These are phyloP conservation scores for Aspergillus sp. DNA, from an alignment of 2,329 filamentous ascomycete genomes.

Conservation along the genomic window DNA sequence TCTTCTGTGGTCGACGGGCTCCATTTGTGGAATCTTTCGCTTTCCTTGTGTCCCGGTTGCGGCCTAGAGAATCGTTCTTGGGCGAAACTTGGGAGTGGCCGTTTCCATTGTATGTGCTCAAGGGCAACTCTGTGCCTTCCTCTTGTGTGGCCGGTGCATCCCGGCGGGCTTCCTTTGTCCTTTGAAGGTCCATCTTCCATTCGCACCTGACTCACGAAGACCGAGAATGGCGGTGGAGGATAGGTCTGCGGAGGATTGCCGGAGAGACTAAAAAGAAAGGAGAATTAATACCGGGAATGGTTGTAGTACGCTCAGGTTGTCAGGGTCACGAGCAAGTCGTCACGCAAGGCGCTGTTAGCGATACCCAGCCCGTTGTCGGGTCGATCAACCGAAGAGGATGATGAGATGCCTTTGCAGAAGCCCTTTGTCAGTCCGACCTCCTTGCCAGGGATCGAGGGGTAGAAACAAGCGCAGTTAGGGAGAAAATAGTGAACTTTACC, in stretches of 20 bases:
- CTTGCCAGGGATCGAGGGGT: slow-evolving; percentile 21
- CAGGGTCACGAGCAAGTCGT: slow-evolving; percentile 23
- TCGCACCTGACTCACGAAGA: slow-evolving; percentile 5
- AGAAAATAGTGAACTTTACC: slow-evolving; percentile 18
- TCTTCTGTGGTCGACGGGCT: slow-evolving; percentile 17
- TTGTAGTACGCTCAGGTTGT: slow-evolving; percentile 14
- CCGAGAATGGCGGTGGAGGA: background rate
- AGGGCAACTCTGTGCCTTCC: slow-evolving; percentile 35
- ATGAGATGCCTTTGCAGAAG: slow-evolving; percentile 19
- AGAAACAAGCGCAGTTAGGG: slow-evolving; percentile 10
- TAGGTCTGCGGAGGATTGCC: background rate
- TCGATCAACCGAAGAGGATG: slow-evolving; percentile 13
- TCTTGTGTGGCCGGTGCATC: slow-evolving; percentile 35
- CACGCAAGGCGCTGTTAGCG: slow-evolving; percentile 23
- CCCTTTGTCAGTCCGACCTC: slow-evolving; percentile 18
- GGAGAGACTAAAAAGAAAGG: background rate
- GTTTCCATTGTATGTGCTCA: slow-evolving; percentile 35
- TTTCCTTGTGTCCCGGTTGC: slow-evolving; percentile 25
- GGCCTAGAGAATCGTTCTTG: slow-evolving; percentile 38
- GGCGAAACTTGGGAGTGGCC: slow-evolving; percentile 35
- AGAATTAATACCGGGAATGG: slow-evolving; percentile 1
- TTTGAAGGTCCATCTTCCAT: slow-evolving; percentile 41
- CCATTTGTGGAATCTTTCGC: slow-evolving; percentile 22
- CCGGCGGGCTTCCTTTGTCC: slow-evolving; percentile 40
- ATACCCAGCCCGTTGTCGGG: slow-evolving; percentile 19